Evolutionary conservation across 2,329 filamentous ascomycete genomes (phyloP).

Genomic region (Phaeosphaeriaceae sp.): DNA sequence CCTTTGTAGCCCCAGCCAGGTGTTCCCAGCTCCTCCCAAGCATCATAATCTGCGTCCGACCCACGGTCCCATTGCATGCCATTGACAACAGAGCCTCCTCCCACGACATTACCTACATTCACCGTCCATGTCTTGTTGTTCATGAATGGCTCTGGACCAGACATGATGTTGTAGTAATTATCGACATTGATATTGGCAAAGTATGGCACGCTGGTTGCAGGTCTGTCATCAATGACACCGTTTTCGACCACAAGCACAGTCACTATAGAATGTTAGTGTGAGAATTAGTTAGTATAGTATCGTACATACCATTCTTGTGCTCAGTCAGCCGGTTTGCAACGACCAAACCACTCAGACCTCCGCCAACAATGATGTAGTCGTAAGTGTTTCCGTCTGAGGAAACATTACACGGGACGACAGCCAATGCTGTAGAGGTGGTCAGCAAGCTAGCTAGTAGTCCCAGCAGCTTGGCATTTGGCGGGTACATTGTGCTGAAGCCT

Average conservation of each 20-base stretch:
- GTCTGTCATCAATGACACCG: conserved; percentile 16
- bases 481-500: not conserved
- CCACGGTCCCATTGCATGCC: conserved; percentile 44
- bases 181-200: conserved; percentile 16
- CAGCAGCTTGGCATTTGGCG: not conserved
- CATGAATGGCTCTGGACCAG: conserved; percentile 24
- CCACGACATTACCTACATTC: conserved; percentile 33
- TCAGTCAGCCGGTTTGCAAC: conserved; percentile 28
- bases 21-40: conserved; percentile 64
- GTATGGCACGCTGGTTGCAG: conserved; percentile 12
- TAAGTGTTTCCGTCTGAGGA: conserved; percentile 2
- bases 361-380: conserved; percentile 31
- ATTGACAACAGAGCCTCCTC: conserved; percentile 44
- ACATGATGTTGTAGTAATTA: conserved; percentile 18
- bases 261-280: not conserved
- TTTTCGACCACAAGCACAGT: conserved; percentile 26
- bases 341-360: conserved; percentile 24
- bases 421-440: not conserved
- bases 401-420: not conserved
- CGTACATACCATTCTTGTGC: not conserved
- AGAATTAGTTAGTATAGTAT: not conserved
- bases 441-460: not conserved
- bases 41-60: conserved; percentile 50
- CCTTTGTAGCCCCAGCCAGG: conserved; percentile 63
- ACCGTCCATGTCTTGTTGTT: conserved; percentile 28